Evolutionary conservation across 495 filamentous ascomycete genomes (phyloP), one percentile per base, ranked within the genome.

Genomic region (Talaromyces stipitatus): DNA sequence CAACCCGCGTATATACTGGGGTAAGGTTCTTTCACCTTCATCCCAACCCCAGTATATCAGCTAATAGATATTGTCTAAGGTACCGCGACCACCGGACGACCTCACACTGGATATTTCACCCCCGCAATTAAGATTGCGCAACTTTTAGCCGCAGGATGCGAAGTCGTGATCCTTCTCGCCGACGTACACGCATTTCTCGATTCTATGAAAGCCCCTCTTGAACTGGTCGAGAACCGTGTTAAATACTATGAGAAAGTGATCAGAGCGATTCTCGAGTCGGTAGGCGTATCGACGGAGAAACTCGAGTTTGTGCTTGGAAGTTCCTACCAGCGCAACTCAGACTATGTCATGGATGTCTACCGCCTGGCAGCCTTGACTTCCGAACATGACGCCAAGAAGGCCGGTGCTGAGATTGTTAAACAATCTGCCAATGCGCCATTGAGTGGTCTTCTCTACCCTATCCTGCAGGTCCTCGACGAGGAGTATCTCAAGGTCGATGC

Each of bases 391-490:
- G 85, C 89, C 4, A 87, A 88, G 66, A 92, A 90, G 70, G 90
- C 91, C 0, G 92, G 94, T 12, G 87, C 89, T 1, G 94, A 98
- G 66, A 81, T 98, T 6, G 91, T 98, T 43, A 98, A 97, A 77
- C 90, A 97, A 73, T 80, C 85, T 11, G 79, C 79, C 20, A 89
- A 88, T 61, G 81, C 88, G 23, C 81, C 87, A 9, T 62, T 98
- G 46, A 82, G 79, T 59, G 91, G 91, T 0, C 78, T 96, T 12
- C 78, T 97, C 46, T 98, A 98, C 91, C 62, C 62, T 8, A 57
- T 79, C 14, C 86, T 98, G 66, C 94, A 98, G 72, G 86, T 86
- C 3, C 76, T 97, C 27, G 92, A 98, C 62, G 94, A 98, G 71
- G 80, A 97, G 72, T 83, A 96, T 72, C 77, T 98, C 4, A 81